Base-by-base conservation (phyloP, 495 filamentous ascomycete species). In the Daldinia concentrica region DNA sequence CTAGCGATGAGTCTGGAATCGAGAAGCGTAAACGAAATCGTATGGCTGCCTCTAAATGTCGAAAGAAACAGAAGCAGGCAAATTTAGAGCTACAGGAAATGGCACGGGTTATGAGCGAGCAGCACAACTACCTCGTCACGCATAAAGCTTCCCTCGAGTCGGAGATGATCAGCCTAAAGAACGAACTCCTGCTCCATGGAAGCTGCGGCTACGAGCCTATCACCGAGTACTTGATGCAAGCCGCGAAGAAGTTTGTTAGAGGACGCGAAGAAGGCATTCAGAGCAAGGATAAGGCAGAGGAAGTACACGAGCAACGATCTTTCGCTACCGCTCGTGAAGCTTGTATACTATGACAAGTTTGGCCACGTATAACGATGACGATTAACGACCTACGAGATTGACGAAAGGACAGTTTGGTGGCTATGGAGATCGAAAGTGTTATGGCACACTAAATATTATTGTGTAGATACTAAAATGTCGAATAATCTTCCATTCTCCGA, bases 1-100 rank as follows among this genome's bases (percentile, higher is more conserved):
- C 69, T 9, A 68, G 69, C 64, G 69, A 72, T 29, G 69, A 72
- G 36, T 68, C 69, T 11, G 60, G 55, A 34, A n/a, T 65, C 30
- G 69, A 72, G 15, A 72, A 66, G 37, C 73, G 69, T 19, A 37
- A 72, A 48, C 70, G 74, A 17, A 76, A 76, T 43, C 70, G 74
- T 22, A 63, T 54, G 54, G 74, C 74, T 2, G 74, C 74, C 1
- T 68, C 64, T n/a, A 76, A 76, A 56, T 76, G 74, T 30, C 74
- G 74, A 17, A 73, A 64, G 58, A 76, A 76, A 41, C 67, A 72
- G 59, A 73, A 74, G 27, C 5, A 58, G 4, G 64, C 67, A 17
- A 70, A 68, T 48, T 39, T 32, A 37, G 64, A 71, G 22, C 57
- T 74, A 3, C 51, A 76, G 41, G 57, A 65, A 17, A 70, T 14